These are phyloP conservation scores for Coffea eugenioides DNA, from an alignment of 257 asterid genomes.

Conservation along the genomic window DNA sequence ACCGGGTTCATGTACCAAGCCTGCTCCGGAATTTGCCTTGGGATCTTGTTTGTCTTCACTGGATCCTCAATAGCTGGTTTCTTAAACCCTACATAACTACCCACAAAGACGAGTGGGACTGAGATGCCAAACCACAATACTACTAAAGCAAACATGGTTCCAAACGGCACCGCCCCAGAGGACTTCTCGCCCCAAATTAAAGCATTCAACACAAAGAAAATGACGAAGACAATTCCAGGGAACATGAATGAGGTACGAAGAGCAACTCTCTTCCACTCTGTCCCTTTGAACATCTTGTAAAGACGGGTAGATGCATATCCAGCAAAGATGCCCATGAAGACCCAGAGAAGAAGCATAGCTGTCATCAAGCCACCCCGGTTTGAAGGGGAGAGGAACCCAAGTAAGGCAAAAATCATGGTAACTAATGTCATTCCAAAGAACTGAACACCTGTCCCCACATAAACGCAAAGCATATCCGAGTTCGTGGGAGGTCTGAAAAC, in stretches of 20 bases:
- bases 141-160: conserved; percentile 80
- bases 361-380: conserved; percentile 93
- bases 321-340: conserved; percentile 85
- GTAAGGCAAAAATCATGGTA: conserved; percentile 76
- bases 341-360: conserved; percentile 91
- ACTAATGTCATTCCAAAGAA: conserved; percentile 78
- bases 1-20: conserved; percentile 88
- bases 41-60: conserved; percentile 85
- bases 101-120: conserved; percentile 84
- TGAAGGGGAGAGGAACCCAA: conserved; percentile 88
- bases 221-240: conserved; percentile 59
- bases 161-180: conserved; percentile 90
- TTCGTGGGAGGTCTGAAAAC: conserved; percentile 82
- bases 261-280: conserved; percentile 87
- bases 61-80: conserved; percentile 86
- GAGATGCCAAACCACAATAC: conserved; percentile 85
- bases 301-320: conserved; percentile 84
- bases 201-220: conserved; percentile 75
- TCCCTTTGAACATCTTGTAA: conserved; percentile 86
- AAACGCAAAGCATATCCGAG: conserved; percentile 75
- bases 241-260: conserved; percentile 73
- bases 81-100: conserved; percentile 71
- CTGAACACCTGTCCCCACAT: conserved; percentile 88
- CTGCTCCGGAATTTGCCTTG: conserved; percentile 85
- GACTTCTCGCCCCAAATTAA: conserved; percentile 89